phyloP scores from a whole-genome alignment of 1,139 yeast genomes.

The Magnusiomyces tetraspermus region DNA sequence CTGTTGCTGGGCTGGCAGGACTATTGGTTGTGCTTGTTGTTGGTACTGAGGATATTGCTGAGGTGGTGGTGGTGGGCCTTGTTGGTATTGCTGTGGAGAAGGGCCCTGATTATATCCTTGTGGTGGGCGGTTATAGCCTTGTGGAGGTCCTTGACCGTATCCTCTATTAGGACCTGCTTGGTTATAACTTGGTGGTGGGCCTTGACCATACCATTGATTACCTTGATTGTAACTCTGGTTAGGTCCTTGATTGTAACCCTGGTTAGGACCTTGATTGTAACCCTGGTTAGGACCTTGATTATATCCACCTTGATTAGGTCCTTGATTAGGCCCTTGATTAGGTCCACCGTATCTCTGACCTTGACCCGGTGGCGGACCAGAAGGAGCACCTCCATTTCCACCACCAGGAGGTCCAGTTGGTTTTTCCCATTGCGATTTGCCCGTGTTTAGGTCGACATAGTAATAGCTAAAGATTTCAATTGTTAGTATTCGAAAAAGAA shows the following conservation, averaged over 20 bases:
- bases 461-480: too few species aligned
- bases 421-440: constrained; percentile 83
- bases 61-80: constrained; percentile 16
- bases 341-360: constrained; percentile 3
- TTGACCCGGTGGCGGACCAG: constrained; percentile 16
- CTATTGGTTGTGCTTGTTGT: constrained; percentile 23
- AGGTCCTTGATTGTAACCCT: constrained; percentile 4
- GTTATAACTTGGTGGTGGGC: too few species aligned
- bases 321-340: neutral
- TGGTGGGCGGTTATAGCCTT: constrained; percentile 17
- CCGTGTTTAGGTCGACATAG: constrained; percentile 63
- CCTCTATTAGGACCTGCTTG: constrained; percentile 11
- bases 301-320: constrained; percentile 4
- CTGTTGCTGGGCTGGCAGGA: constrained; percentile 27
- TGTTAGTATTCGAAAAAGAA: too few species aligned
- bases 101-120: constrained; percentile 10
- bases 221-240: neutral
- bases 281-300: neutral
- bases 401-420: constrained; percentile 47
- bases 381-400: constrained; percentile 14
- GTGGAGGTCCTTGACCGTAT: constrained; percentile 15
- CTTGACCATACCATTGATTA: too few species aligned
- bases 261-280: constrained; percentile 5
- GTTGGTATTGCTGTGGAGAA: constrained; percentile 10
- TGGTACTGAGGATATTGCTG: constrained; percentile 21